phyloP scores from a whole-genome alignment of 1,284 basidiomycete species.

The Testicularia cyperi region DNA sequence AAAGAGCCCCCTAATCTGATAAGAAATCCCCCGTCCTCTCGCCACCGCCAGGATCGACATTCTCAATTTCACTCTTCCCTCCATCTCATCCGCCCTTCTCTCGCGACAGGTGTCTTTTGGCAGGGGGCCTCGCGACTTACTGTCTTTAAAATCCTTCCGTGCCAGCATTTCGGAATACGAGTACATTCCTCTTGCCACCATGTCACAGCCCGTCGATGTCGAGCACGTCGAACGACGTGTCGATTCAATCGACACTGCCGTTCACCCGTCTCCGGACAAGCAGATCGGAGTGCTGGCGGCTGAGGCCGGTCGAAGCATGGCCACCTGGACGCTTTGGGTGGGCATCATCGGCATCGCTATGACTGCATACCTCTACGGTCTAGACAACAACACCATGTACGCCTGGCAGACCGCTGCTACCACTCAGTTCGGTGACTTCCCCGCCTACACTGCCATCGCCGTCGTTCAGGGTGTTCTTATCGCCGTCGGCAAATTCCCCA shows the following conservation, averaged over 20 bases:
- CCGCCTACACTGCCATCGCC: conserved; percentile 37
- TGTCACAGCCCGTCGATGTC: conserved; percentile 20
- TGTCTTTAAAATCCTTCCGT: no score
- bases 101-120: no score
- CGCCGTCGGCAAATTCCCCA: conserved; percentile 56
- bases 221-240: conserved; percentile 14
- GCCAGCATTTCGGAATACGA: neutral
- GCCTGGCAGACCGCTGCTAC: conserved; percentile 37
- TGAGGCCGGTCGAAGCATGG: conserved; percentile 42
- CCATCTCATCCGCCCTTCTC: neutral
- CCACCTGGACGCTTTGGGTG: conserved; percentile 46
- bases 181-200: conserved; percentile 1
- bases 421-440: conserved; percentile 17
- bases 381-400: conserved; percentile 54
- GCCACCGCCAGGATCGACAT: no score
- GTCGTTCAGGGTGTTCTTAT: conserved; percentile 54
- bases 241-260: conserved; percentile 7
- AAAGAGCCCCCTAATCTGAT: conserved; percentile 16
- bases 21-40: conserved; percentile 1
- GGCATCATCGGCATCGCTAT: conserved; percentile 46
- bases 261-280: conserved; percentile 17
- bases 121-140: no score
- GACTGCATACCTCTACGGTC: conserved; percentile 43
- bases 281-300: conserved; percentile 47
- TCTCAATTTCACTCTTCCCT: neutral